phyloP scores from a whole-genome alignment of 352 stramenopile species.

The Phytophthora megakarya region DNA sequence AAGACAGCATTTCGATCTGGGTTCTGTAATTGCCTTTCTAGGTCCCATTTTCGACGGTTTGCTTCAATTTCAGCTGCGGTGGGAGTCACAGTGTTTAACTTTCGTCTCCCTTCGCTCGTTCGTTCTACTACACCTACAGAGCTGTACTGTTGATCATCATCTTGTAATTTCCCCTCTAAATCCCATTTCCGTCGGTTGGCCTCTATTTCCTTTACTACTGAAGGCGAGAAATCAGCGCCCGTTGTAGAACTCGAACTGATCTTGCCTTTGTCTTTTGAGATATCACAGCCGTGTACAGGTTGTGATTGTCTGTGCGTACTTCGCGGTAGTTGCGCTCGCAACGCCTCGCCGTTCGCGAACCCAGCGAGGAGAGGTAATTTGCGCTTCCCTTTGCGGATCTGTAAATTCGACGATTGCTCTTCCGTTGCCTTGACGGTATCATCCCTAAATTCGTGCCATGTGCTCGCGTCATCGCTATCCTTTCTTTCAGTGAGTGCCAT shows the following conservation, averaged over 20 bases:
- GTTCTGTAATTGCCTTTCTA: conserved; percentile 28
- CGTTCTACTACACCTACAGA: not conserved
- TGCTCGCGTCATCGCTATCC: not conserved
- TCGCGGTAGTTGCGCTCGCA: conserved; percentile 31
- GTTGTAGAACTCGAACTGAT: not conserved
- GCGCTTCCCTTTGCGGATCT: conserved; percentile 13
- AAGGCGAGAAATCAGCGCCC: conserved; percentile 9
- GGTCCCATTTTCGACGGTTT: conserved; percentile 30
- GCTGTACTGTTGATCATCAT: conserved; percentile 8
- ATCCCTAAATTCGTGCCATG: conserved; percentile 12
- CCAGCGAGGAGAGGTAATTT: conserved; percentile 33
- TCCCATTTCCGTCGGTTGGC: conserved; percentile 33
- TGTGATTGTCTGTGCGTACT: conserved; percentile 7
- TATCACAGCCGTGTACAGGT: not conserved
- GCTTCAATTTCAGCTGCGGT: conserved; percentile 21
- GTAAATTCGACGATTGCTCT: not conserved
- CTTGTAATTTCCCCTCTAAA: conserved; percentile 31
- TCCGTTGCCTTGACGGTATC: not conserved
- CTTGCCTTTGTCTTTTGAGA: conserved; percentile 4
- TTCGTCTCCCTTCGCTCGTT: conserved; percentile 14
- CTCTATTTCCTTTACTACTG: conserved; percentile 14
- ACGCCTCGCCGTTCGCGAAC: conserved; percentile 33
- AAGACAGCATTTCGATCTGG: not conserved
- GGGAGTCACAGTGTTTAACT: conserved; percentile 3
- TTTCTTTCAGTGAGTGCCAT: conserved; percentile 5